A percentile compares a stretch with the other conserved stretches of the same genome.
These are phyloP conservation scores for Trichoderma brevicompactum DNA, from an alignment of 2,329 filamentous ascomycete species.

Conservation along the genomic window DNA sequence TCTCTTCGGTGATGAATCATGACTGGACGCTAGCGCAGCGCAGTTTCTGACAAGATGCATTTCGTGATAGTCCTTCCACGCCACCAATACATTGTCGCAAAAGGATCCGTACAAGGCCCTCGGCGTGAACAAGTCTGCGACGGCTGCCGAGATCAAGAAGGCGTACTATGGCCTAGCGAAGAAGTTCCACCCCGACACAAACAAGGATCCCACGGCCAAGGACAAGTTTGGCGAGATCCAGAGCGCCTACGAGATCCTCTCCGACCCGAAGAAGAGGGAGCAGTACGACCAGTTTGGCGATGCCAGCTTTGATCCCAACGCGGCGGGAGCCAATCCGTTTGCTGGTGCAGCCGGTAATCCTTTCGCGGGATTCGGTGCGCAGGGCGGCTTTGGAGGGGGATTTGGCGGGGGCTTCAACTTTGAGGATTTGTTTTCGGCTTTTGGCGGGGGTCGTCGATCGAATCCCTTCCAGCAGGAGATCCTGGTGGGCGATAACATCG, in stretches of 20 bases:
- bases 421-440: constrained; percentile 91
- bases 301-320: constrained; percentile 81
- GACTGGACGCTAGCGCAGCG: background rate
- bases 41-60: constrained; percentile 4
- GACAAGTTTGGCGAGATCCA: constrained; percentile 95
- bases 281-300: constrained; percentile 90
- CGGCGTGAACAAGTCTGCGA: constrained; percentile 81
- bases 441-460: constrained; percentile 62
- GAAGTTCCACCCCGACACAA: constrained; percentile 97
- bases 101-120: constrained; percentile 87
- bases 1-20: background rate
- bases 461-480: constrained; percentile 78
- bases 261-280: constrained; percentile 89
- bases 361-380: constrained; percentile 60
- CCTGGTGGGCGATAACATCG: constrained; percentile 92
- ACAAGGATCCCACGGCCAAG: constrained; percentile 92
- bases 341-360: constrained; percentile 65
- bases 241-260: constrained; percentile 89
- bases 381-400: constrained; percentile 71
- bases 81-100: constrained; percentile 57
- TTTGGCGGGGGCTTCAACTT: constrained; percentile 90
- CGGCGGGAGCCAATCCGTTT: constrained; percentile 64
- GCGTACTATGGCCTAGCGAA: constrained; percentile 97
- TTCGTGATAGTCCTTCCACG: constrained; percentile 59
- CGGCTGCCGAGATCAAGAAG: constrained; percentile 90